Evolutionary conservation across 2,329 filamentous ascomycete species (phyloP).

Genomic region (Pyrenophora graminea): DNA sequence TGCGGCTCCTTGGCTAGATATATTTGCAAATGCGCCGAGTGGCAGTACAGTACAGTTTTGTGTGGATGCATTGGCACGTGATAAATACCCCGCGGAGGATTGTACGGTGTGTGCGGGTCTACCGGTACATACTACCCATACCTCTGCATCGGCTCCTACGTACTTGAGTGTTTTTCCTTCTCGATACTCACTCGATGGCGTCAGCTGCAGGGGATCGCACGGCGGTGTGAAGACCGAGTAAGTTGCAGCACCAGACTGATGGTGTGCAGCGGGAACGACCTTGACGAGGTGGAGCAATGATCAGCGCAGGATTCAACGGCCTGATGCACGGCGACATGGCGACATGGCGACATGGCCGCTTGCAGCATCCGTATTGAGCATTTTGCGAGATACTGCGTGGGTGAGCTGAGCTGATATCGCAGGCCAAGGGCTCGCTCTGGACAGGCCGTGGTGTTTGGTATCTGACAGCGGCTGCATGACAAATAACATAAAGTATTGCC

Average conservation of each 20-base stretch:
- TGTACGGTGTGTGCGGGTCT: too few relatives aligned
- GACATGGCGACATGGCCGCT: conserved; percentile 10
- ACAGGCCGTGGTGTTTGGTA: background rate
- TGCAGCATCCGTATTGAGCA: background rate
- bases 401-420: background rate
- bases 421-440: background rate
- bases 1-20: too few relatives aligned
- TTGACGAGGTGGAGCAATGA: conserved; percentile 15
- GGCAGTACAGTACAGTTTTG: too few relatives aligned
- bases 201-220: conserved; percentile 4
- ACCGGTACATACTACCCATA: too few relatives aligned
- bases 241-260: conserved; percentile 23
- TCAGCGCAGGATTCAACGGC: conserved; percentile 14
- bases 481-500: conserved; percentile 7
- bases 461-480: conserved; percentile 13
- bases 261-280: conserved; percentile 11
- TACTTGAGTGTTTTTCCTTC: too few relatives aligned
- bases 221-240: conserved; percentile 11
- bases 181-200: background rate
- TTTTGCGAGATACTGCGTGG: background rate
- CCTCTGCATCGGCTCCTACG: too few relatives aligned
- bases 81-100: too few relatives aligned
- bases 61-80: too few relatives aligned
- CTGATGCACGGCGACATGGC: conserved; percentile 17
- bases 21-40: too few relatives aligned